phyloP scores from a whole-genome alignment of 495 filamentous ascomycete genomes.

The Trichoderma asperelloides region DNA sequence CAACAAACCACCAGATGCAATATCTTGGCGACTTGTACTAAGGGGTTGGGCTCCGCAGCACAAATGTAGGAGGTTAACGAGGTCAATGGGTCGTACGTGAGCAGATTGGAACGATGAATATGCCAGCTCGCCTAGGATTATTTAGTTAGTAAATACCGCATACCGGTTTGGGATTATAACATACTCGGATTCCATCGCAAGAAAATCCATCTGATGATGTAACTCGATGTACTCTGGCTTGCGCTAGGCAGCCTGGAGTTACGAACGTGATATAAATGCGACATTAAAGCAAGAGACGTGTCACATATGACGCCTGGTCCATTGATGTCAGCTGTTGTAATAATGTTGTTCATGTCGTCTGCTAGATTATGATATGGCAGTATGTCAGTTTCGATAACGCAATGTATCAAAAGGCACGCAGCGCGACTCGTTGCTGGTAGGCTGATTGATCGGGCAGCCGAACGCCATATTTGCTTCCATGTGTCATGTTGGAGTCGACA shows the following conservation, averaged over 20 bases:
- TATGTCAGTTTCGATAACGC: conserved; percentile 53
- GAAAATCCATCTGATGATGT: conserved; percentile 71
- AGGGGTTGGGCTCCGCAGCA: conserved; percentile 28
- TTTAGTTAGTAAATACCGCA: background rate
- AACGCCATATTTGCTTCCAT: conserved; percentile 72
- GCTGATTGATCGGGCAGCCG: conserved; percentile 59
- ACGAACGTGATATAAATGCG: conserved; percentile 48
- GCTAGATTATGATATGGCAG: conserved; percentile 54
- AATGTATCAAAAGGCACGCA: conserved; percentile 66
- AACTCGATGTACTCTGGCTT: conserved; percentile 52
- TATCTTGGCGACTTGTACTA: conserved; percentile 19
- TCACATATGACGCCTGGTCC: conserved; percentile 76
- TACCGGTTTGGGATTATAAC: conserved; percentile 13
- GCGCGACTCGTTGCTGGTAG: conserved; percentile 64
- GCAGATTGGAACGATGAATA: conserved; percentile 31
- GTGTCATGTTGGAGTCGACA: conserved; percentile 12
- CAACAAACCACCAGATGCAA: conserved; percentile 30
- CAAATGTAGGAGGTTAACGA: conserved; percentile 36
- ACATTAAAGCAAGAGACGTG: conserved; percentile 66
- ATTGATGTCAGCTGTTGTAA: conserved; percentile 66
- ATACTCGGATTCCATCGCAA: conserved; percentile 70
- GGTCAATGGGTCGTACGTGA: conserved; percentile 32
- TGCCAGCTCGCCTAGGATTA: conserved; percentile 23
- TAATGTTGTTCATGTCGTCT: conserved; percentile 56
- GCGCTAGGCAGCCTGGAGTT: conserved; percentile 55